Evolutionary conservation across 371 early-diverging fungal species (phyloP), one percentile per base, ranked within the genome.

Genomic region (Mucor irregularis): DNA sequence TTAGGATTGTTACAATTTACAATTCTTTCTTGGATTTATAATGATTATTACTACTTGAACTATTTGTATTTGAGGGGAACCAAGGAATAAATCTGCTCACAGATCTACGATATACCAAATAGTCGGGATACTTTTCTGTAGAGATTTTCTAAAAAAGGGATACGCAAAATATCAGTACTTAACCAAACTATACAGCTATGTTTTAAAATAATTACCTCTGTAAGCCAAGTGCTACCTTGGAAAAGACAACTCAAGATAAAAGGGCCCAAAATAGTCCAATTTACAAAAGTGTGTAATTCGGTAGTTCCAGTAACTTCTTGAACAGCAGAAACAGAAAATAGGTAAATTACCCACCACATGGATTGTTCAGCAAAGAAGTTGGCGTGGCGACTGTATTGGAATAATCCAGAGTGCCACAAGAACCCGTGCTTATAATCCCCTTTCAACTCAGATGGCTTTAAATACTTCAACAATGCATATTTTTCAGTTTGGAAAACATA

Each of bases 301-400:
- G 1, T 43, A 29, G 22, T 22, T 26, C 26, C 38, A 7, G 46
- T 34, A 13, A 37, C 57, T 29, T 65, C 54, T 26, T 60, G 62
- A 5, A 63, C 40, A 11, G 85, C 73, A 2, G 76, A 68, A 3
- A 88, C 69, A 4, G 86, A 83, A 55, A 85, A 92, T 21, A 86
- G 43, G 33, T 86, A 84, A 19, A 92, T 52, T 4, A 69, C 56
- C 71, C 81, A 78, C 90, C 90, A 91, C 48, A 86, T 73, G 11
- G 67, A 52, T 52, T 82, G 78, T 58, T 95, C 95, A 54, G 84
- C 85, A 61, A 90, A 85, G 65, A 89, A 90, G 69, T 94, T 94
- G 46, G 93, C 89, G 59, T 95, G 95, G 11, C 91, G 73, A 60
- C 87, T 85, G 61, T 77, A 90, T 22, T 76, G 62, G 68, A 85